These are phyloP conservation scores for Apiotrichum sp. DNA, from an alignment of 1,284 basidiomycete genomes.

Conservation along the genomic window DNA sequence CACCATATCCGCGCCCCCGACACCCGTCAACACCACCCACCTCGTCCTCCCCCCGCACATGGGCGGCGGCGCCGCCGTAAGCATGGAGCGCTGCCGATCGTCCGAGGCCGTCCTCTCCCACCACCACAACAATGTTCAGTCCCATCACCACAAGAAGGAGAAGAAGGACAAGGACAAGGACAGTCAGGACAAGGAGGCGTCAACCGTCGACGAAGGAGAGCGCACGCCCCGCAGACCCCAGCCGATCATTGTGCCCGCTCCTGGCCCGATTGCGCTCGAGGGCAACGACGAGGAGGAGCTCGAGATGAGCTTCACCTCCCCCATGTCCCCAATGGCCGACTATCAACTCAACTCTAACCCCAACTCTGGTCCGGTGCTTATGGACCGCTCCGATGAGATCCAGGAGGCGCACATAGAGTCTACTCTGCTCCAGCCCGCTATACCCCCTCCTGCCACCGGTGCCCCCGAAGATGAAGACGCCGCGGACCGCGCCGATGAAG, in stretches of 20 bases:
- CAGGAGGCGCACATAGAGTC: not conserved
- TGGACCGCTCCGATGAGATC: not conserved
- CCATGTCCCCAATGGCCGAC: not conserved
- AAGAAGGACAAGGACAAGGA: no score
- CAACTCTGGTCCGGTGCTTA: no score
- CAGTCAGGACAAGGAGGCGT: not conserved
- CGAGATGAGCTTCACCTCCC: not conserved
- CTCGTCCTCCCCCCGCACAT: slow-evolving; percentile 26
- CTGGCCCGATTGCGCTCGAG: slow-evolving; percentile 5
- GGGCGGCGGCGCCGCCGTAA: slow-evolving; percentile 13
- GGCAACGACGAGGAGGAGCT: not conserved
- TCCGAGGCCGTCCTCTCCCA: slow-evolving; percentile 31
- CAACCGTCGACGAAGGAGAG: not conserved
- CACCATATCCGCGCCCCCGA: slow-evolving; percentile 41
- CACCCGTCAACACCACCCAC: slow-evolving; percentile 41
- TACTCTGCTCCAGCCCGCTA: slow-evolving; percentile 1
- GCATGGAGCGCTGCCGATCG: slow-evolving; percentile 41
- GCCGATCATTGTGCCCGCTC: not conserved
- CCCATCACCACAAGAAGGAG: slow-evolving; percentile 1
- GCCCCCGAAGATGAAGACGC: not conserved
- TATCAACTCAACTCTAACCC: not conserved
- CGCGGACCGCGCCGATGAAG: slow-evolving; percentile 2
- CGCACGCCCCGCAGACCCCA: slow-evolving; percentile 18
- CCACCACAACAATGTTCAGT: not conserved
- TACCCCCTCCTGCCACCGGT: not conserved